Conservation (phyloP, 2,329 filamentous ascomycete genomes). For the Claviceps paspali region DNA sequence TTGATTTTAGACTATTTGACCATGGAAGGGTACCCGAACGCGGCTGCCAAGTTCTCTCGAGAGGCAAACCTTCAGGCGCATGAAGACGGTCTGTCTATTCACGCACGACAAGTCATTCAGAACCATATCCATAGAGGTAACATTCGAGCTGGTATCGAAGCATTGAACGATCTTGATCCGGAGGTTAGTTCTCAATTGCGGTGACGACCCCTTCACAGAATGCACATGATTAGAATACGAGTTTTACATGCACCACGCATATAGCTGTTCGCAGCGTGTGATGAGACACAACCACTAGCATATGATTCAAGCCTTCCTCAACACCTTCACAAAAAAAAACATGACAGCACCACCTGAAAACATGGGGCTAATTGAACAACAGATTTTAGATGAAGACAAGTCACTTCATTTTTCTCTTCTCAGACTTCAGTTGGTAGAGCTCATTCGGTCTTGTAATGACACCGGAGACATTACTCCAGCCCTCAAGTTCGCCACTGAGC, state of each 20-base stretch:
- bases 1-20: constrained; percentile 95
- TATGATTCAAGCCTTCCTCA: constrained; percentile 17
- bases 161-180: constrained; percentile 78
- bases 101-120: constrained; percentile 66
- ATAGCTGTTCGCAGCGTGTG: constrained; percentile 65
- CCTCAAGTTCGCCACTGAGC: constrained; percentile 71
- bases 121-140: constrained; percentile 74
- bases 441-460: constrained; percentile 65
- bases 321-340: not conserved
- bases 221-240: constrained; percentile 70
- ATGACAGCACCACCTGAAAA: not conserved
- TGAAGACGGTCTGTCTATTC: constrained; percentile 57
- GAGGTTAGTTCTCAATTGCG: constrained; percentile 49
- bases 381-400: constrained; percentile 80
- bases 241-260: constrained; percentile 99
- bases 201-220: not conserved
- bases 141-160: constrained; percentile 71
- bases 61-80: constrained; percentile 77
- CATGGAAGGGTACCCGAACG: constrained; percentile 84
- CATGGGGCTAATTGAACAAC: constrained; percentile 7
- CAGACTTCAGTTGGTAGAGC: constrained; percentile 80
- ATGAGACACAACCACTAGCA: constrained; percentile 67
- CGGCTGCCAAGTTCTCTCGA: constrained; percentile 82
- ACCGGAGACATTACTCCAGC: constrained; percentile 62
- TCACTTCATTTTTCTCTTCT: constrained; percentile 79